Evolutionary conservation across 257 asterid species (phyloP).

Genomic region (Echites panduratus): DNA sequence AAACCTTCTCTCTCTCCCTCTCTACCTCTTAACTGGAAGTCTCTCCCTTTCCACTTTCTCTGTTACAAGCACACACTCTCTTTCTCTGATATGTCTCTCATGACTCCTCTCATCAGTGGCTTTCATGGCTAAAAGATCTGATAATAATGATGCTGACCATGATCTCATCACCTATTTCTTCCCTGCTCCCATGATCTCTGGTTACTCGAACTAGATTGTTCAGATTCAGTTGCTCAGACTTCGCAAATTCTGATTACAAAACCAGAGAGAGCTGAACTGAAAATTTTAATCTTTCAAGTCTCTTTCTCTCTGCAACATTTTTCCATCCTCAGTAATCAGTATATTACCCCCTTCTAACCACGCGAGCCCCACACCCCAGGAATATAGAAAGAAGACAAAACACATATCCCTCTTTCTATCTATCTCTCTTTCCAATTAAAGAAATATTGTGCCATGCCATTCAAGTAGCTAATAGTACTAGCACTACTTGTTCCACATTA

Average conservation of each 20-base stretch:
- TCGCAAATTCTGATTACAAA: background rate
- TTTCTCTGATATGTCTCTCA: too few relatives aligned
- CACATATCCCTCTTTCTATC: background rate
- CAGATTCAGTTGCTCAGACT: background rate
- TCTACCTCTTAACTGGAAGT: too few relatives aligned
- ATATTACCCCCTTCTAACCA: background rate
- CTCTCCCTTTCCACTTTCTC: background rate
- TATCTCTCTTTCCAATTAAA: background rate
- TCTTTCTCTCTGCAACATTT: background rate
- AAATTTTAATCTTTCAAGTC: background rate
- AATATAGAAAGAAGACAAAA: background rate
- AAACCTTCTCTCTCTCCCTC: background rate
- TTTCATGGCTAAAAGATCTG: conserved; percentile 6
- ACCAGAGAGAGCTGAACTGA: too few relatives aligned
- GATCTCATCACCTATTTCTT: background rate
- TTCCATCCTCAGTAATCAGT: background rate
- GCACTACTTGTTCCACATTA: background rate
- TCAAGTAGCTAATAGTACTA: too few relatives aligned
- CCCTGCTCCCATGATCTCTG: background rate
- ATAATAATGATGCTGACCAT: background rate
- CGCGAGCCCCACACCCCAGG: too few relatives aligned
- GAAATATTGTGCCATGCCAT: conserved; percentile 8
- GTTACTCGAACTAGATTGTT: background rate
- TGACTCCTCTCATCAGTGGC: background rate
- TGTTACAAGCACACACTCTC: background rate